Evolutionary conservation across 2,329 filamentous ascomycete species (phyloP), one percentile per base, ranked within the genome.

Genomic region (Pyrenophora seminiperda): DNA sequence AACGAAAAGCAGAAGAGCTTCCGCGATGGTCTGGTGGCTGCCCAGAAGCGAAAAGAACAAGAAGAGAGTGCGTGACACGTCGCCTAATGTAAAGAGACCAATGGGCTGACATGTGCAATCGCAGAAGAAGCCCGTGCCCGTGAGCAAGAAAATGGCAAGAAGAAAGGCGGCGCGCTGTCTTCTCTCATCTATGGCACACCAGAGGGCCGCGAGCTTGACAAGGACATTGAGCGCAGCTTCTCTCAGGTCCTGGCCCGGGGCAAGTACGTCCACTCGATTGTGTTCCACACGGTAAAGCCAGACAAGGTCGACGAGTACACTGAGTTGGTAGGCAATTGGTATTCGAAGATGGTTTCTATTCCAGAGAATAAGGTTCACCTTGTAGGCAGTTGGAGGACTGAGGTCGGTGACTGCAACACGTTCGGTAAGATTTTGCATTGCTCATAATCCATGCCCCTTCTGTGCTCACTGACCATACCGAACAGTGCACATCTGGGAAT

Each of bases 401-500:
- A 99, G 74, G 92, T 99, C 42, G 94, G 94, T 55, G 93, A 99
- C 66, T 95, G 91, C 72, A 91, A 99, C 70, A 97, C 92, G 0
- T 99, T 99, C 76, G 85, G 92, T 96, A 83, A 54, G 84, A 73
- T 7, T 18, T 29, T 20, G 11, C 20, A n/a, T 37, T 14, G 33
- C 13, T 20, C 14, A 20, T 5, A n/a, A n/a, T 7, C 14, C 15
- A 15, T 7, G 14, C n/a, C 29, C 27, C 7, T 7, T 10, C n/a
- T 17, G 14, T 14, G 42, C 13, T 39, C 10, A 13, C 45, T 62
- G 5, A 58, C 42, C 41, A 59, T 10, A 15, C 7, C n/a, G 19
- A 50, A 43, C 65, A 97, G 94, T 99, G 41, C 94, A 99, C 73
- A 99, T 99, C 68, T 99, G 94, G 94, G 94, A 99, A 75, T 99